Percentiles rank a stretch among this genome's conserved stretches.
Evolutionary conservation across 441 rosid species (phyloP).

Genomic region (Arabidopsis hybrid): DNA sequence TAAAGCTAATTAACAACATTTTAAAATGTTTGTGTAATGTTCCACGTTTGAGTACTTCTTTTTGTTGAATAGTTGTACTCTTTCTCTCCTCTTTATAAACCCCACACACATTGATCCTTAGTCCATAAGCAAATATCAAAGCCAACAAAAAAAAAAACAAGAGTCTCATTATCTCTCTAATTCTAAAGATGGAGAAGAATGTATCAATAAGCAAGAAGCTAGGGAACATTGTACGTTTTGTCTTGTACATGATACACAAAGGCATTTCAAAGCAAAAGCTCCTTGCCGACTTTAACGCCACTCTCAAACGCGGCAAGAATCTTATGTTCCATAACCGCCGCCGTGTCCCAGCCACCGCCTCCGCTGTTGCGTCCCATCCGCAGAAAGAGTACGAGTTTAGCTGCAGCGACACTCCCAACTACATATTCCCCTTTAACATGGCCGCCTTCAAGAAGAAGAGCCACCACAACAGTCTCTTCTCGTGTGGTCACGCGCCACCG

Average conservation of each 20-base stretch:
- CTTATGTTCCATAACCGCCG: conserved; percentile 69
- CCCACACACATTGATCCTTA: conserved; percentile 42
- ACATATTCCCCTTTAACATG: conserved; percentile 61
- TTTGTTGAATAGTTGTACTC: conserved; percentile 40
- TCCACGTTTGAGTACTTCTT: conserved; percentile 47
- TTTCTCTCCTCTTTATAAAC: conserved; percentile 46
- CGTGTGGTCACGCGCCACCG: conserved; percentile 69
- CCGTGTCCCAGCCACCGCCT: conserved; percentile 33
- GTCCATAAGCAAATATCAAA: conserved; percentile 40
- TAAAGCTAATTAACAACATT: conserved; percentile 12
- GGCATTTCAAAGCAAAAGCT: conserved; percentile 74
- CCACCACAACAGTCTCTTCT: conserved; percentile 57
- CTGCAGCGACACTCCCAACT: conserved; percentile 83
- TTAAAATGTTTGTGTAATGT: conserved; percentile 16
- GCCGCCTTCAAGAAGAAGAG: conserved; percentile 49
- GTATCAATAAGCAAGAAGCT: conserved; percentile 61
- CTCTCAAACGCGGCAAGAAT: conserved; percentile 82
- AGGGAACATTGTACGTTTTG: conserved; percentile 65
- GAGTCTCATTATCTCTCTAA: conserved; percentile 30
- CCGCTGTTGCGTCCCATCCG: conserved; percentile 24
- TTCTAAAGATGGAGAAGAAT: conserved; percentile 59
- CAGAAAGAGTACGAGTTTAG: conserved; percentile 83
- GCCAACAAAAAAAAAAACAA: conserved; percentile 15
- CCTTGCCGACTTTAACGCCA: conserved; percentile 68
- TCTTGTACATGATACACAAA: conserved; percentile 73